These are phyloP conservation scores for Xanthoconium separans DNA, from an alignment of 1,284 basidiomycete genomes.

Conservation along the genomic window DNA sequence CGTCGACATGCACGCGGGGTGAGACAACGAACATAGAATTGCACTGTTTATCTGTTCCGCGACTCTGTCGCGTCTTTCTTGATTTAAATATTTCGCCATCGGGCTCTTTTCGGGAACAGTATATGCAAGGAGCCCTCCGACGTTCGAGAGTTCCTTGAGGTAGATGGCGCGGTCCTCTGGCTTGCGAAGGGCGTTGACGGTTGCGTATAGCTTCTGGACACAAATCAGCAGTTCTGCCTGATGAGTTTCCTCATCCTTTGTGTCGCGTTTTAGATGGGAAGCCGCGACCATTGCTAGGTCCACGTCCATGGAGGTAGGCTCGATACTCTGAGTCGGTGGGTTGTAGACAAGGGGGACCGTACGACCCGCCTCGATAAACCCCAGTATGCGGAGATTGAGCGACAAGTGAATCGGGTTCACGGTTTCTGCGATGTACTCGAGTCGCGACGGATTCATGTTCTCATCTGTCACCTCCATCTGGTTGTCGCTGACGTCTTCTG, in stretches of 20 bases:
- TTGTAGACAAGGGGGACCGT: constrained; percentile 58
- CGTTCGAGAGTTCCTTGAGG: constrained; percentile 65
- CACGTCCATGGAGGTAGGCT: constrained; percentile 7
- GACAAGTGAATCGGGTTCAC: constrained; percentile 71
- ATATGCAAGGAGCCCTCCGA: constrained; percentile 77
- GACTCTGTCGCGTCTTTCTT: constrained; percentile 71
- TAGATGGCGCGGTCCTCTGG: constrained; percentile 58
- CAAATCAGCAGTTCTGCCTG: constrained; percentile 50
- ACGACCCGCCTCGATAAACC: constrained; percentile 81
- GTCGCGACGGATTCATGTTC: constrained; percentile 24
- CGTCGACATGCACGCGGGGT: not conserved
- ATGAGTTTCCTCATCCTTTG: constrained; percentile 33
- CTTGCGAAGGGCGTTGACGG: constrained; percentile 51
- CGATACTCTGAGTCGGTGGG: constrained; percentile 2
- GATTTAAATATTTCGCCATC: constrained; percentile 67
- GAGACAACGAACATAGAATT: constrained; percentile 63
- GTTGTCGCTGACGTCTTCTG: constrained; percentile 24
- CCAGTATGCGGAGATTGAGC: constrained; percentile 81
- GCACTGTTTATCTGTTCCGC: constrained; percentile 87
- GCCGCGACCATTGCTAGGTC: constrained; percentile 4
- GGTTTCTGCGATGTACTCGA: constrained; percentile 54
- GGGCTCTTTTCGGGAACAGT: constrained; percentile 68
- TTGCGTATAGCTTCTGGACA: constrained; percentile 60
- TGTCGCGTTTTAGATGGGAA: constrained; percentile 16
- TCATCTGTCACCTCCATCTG: constrained; percentile 27